A percentile compares a stretch with the other conserved stretches of the same genome.
Conservation (phyloP, 1,284 basidiomycete genomes). For the Ganoderma resinaceum region DNA sequence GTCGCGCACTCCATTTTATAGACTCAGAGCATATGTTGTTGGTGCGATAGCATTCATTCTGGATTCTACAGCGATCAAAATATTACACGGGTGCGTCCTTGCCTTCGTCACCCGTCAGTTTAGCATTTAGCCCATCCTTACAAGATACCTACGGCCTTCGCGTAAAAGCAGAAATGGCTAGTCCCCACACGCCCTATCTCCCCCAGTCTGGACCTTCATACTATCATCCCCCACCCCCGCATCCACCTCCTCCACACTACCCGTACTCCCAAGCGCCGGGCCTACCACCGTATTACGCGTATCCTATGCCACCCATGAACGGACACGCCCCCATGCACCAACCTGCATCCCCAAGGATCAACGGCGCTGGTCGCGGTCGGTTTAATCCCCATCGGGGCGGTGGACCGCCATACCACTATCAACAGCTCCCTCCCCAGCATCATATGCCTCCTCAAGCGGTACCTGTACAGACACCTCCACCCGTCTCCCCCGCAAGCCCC, state of each 20-base stretch:
- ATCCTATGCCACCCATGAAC: slow-evolving; percentile 40
- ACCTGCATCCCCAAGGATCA: slow-evolving; percentile 39
- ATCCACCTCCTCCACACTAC: slow-evolving; percentile 36
- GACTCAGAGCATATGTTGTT: slow-evolving; percentile 17
- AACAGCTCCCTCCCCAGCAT: slow-evolving; percentile 32
- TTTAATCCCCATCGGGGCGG: slow-evolving; percentile 37
- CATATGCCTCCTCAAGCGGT: slow-evolving; percentile 36
- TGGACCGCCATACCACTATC: slow-evolving; percentile 36
- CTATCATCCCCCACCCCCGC: slow-evolving; percentile 35
- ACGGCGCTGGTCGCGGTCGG: slow-evolving; percentile 36
- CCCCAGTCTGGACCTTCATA: slow-evolving; percentile 43
- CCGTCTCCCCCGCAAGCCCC: slow-evolving; percentile 36
- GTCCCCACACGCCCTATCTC: slow-evolving; percentile 42
- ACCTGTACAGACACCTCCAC: slow-evolving; percentile 33
- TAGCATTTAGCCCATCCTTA: slow-evolving; percentile 10
- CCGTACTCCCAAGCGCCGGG: slow-evolving; percentile 34
- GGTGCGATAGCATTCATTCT: slow-evolving; percentile 20
- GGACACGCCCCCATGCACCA: slow-evolving; percentile 36
- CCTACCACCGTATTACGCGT: slow-evolving; percentile 41
- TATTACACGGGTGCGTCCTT: slow-evolving; percentile 21
- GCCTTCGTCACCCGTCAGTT: slow-evolving; percentile 5
- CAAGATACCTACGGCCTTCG: background rate
- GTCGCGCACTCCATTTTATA: slow-evolving; percentile 2
- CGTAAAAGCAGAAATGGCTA: slow-evolving; percentile 38
- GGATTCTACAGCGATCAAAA: slow-evolving; percentile 18